These are phyloP conservation scores for Monosporascus sp. DNA, from an alignment of 2,329 filamentous ascomycete genomes.

Conservation along the genomic window DNA sequence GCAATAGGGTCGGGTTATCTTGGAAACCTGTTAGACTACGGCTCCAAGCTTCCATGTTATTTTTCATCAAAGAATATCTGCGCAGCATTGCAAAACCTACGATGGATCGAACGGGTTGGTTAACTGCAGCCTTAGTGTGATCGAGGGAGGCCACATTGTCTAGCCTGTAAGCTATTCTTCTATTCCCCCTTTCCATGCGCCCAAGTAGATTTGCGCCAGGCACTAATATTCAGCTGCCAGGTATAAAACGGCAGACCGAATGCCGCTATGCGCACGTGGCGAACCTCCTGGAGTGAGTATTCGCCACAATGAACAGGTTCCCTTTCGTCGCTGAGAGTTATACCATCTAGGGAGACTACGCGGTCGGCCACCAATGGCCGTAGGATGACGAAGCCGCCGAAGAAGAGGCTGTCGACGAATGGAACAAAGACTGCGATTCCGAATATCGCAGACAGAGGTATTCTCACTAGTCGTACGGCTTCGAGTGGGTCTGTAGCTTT, in stretches of 20 bases:
- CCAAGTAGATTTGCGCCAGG: not conserved
- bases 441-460: constrained; percentile 51
- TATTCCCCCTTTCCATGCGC: not conserved
- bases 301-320: not conserved
- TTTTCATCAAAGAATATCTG: not conserved
- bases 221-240: constrained; percentile 34
- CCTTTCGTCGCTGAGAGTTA: constrained; percentile 3
- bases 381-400: constrained; percentile 83
- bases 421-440: constrained; percentile 39
- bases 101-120: not conserved
- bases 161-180: constrained; percentile 48
- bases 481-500: constrained; percentile 48
- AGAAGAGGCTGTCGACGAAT: constrained; percentile 41
- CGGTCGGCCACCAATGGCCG: constrained; percentile 69
- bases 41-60: not conserved
- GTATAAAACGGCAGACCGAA: constrained; percentile 69
- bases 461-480: constrained; percentile 38
- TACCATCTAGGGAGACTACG: constrained; percentile 47
- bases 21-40: not conserved
- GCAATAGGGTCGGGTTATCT: not conserved
- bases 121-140: constrained; percentile 54
- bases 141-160: constrained; percentile 62
- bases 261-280: constrained; percentile 74
- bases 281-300: constrained; percentile 65
- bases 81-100: not conserved